Conservation (phyloP, 805 yeast genomes). For the Ogataea zsoltii region DNA sequence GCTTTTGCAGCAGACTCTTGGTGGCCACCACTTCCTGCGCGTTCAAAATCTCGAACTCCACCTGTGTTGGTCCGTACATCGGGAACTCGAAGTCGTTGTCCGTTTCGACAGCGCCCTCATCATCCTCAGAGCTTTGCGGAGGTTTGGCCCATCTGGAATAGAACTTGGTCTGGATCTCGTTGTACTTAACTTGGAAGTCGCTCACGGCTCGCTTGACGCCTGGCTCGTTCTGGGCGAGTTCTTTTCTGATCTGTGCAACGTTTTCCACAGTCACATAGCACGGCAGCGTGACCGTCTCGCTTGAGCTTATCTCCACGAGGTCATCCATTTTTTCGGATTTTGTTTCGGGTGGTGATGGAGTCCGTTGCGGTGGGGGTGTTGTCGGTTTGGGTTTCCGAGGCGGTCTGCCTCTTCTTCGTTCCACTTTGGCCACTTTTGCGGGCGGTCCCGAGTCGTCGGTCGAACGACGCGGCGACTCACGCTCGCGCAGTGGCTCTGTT, state of each 20-base stretch:
- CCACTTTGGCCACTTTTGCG: not conserved
- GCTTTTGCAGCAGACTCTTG: slow-evolving; percentile 25
- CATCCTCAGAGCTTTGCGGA: slow-evolving; percentile 7
- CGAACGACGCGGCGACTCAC: not conserved
- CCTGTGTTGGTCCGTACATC: slow-evolving; percentile 35
- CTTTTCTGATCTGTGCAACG: slow-evolving; percentile 14
- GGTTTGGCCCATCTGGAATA: slow-evolving; percentile 28
- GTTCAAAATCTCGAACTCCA: slow-evolving; percentile 31
- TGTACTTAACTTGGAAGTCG: slow-evolving; percentile 23
- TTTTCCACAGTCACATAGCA: slow-evolving; percentile 26
- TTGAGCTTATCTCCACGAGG: not conserved
- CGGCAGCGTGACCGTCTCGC: slow-evolving; percentile 9
- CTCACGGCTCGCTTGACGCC: slow-evolving; percentile 14
- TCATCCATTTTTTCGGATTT: too few relatives aligned
- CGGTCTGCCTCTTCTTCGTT: not conserved
- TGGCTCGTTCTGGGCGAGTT: slow-evolving; percentile 14
- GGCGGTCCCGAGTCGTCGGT: slow-evolving; percentile 1
- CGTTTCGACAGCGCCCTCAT: slow-evolving; percentile 1
- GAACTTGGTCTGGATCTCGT: slow-evolving; percentile 24
- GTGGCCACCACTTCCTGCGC: slow-evolving; percentile 31
- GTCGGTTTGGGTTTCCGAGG: not conserved
- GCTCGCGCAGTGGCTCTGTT: too few relatives aligned
- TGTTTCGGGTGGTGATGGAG: not conserved
- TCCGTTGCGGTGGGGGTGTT: not conserved
- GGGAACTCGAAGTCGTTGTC: slow-evolving; percentile 27